A percentile compares a stretch with the other conserved stretches of the same genome.
phyloP scores from a whole-genome alignment of 306 rosid species.

The Dryas drummondii region DNA sequence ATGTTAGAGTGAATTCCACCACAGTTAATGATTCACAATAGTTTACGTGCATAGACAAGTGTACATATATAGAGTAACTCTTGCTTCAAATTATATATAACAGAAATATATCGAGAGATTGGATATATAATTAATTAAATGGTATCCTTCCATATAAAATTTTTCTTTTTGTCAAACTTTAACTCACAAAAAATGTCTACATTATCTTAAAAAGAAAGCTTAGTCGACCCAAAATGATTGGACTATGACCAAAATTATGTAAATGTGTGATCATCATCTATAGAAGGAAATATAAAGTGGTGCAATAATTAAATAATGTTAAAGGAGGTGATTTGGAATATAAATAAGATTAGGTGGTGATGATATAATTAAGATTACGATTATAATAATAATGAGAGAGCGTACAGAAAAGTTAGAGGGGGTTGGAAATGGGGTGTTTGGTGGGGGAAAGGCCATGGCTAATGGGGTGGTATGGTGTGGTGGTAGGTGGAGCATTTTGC shows the following conservation, averaged over 20 bases:
- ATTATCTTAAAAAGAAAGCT: conserved; percentile 9
- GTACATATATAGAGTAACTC: too few relatives aligned
- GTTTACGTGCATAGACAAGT: too few relatives aligned
- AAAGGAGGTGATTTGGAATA: not conserved
- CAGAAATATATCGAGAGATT: too few relatives aligned
- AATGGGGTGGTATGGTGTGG: conserved; percentile 10
- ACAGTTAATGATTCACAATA: too few relatives aligned
- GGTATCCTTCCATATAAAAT: too few relatives aligned
- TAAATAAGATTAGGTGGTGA: not conserved
- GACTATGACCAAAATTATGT: not conserved
- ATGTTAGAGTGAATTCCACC: too few relatives aligned
- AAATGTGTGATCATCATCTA: not conserved
- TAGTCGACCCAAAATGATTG: not conserved
- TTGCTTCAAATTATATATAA: too few relatives aligned
- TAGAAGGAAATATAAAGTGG: not conserved
- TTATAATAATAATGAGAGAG: not conserved
- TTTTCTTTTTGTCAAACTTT: too few relatives aligned
- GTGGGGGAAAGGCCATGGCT: conserved; percentile 31
- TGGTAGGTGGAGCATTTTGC: conserved; percentile 51
- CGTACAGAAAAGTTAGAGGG: not conserved
- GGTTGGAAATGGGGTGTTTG: conserved; percentile 42
- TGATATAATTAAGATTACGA: not conserved
- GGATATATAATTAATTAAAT: too few relatives aligned
- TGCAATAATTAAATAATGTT: not conserved
- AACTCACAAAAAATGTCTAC: too few relatives aligned